Percentiles rank a stretch among this genome's conserved stretches.
phyloP scores from a whole-genome alignment of 192 early-diverging fungal species.

The Coemansia javaensis region DNA sequence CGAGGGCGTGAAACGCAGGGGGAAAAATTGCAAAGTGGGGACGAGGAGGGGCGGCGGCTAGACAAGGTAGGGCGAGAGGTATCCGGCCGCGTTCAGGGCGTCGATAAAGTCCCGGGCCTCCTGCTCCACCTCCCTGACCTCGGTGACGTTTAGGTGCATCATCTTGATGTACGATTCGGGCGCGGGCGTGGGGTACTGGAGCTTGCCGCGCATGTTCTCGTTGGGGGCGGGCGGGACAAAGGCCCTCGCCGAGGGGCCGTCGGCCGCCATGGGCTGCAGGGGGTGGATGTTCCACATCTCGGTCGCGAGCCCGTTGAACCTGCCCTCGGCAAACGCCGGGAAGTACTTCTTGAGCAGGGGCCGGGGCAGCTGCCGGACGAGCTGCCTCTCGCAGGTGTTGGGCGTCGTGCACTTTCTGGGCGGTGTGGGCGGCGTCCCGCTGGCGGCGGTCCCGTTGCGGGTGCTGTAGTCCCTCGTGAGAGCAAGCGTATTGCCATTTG shows the following conservation, averaged over 20 bases:
- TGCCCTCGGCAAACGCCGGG: conserved; percentile 28
- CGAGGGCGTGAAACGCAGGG: too few relatives aligned
- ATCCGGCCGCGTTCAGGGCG: conserved; percentile 29
- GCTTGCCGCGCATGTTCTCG: conserved; percentile 38
- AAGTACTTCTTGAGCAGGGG: conserved; percentile 23
- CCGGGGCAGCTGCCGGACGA: conserved; percentile 27
- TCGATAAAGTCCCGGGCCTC: conserved; percentile 20
- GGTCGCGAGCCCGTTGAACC: conserved; percentile 22
- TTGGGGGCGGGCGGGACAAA: conserved; percentile 15
- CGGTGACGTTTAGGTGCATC: conserved; percentile 20
- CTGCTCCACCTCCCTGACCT: conserved; percentile 24
- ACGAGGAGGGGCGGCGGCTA: too few relatives aligned
- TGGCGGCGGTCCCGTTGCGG: conserved; percentile 11
- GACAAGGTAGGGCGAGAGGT: conserved; percentile 38
- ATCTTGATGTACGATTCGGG: conserved; percentile 38
- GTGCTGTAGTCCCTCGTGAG: too few relatives aligned
- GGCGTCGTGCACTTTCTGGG: conserved; percentile 21
- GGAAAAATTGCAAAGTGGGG: too few relatives aligned
- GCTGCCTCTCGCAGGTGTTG: conserved; percentile 17
- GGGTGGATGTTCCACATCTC: conserved; percentile 23
- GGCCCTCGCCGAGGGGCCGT: conserved; percentile 4
- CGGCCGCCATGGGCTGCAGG: conserved; percentile 23
- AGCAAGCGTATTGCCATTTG: too few relatives aligned
- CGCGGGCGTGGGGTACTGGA: conserved; percentile 16
- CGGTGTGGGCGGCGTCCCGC: too few relatives aligned